A percentile compares a stretch with the other conserved stretches of the same genome.
phyloP scores from a whole-genome alignment of 192 early-diverging fungal species.

The Coemansia pectinata region DNA sequence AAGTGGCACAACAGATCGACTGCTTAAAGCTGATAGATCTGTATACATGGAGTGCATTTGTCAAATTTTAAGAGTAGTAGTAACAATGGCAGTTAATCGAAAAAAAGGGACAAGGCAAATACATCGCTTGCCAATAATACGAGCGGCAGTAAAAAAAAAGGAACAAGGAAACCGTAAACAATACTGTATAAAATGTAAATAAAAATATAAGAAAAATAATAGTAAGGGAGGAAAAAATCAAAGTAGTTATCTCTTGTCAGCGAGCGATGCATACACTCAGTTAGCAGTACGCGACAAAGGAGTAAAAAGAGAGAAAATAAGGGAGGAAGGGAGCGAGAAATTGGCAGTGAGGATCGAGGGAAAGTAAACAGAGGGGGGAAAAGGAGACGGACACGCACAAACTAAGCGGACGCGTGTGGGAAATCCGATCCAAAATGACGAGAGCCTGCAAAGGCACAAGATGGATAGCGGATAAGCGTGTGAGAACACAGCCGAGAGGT shows the following conservation, averaged over 20 bases:
- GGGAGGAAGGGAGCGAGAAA: neutral
- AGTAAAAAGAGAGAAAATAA: neutral
- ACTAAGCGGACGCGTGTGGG: neutral
- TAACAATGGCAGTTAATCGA: neutral
- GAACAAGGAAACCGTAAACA: neutral
- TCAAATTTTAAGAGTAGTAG: neutral
- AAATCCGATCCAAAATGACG: neutral
- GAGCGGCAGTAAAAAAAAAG: slow-evolving; percentile 2
- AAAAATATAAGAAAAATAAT: neutral
- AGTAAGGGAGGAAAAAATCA: neutral
- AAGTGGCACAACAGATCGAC: neutral
- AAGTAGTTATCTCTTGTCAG: neutral
- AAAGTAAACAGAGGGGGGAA: neutral
- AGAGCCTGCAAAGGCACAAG: neutral
- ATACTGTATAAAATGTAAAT: neutral
- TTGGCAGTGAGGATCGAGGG: neutral
- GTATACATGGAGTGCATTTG: no score
- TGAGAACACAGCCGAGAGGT: neutral
- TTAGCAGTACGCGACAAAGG: slow-evolving; percentile 4
- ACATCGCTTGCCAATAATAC: neutral
- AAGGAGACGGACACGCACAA: neutral
- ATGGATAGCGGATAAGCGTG: neutral
- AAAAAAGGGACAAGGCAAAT: neutral
- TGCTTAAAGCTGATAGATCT: neutral
- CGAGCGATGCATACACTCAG: slow-evolving; percentile 1